Evolutionary conservation across 75 land plant genomes (phyloP).

Genomic region (Picea sitchensis): DNA sequence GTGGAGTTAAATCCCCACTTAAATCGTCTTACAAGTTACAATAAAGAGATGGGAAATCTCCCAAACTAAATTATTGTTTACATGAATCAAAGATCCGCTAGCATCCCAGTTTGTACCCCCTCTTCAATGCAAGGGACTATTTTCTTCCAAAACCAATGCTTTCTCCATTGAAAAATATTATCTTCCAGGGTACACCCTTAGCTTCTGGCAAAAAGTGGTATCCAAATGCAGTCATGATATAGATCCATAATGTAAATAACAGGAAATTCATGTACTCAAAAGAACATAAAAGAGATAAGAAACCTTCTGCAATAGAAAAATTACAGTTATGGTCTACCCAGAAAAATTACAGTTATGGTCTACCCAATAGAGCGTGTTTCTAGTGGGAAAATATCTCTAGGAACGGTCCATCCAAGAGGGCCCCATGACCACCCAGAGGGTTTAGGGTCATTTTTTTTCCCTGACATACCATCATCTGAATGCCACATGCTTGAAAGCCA

Average conservation of each 20-base stretch:
- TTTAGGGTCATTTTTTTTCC: too few species aligned
- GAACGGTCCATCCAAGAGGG: conserved; percentile 34
- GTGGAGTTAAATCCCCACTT: too few species aligned
- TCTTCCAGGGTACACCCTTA: conserved; percentile 33
- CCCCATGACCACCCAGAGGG: conserved; percentile 54
- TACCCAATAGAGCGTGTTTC: conserved; percentile 38
- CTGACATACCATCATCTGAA: too few species aligned
- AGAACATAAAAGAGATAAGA: conserved; percentile 28
- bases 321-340: conserved; percentile 37
- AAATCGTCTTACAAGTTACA: too few species aligned
- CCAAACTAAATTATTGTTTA: too few species aligned
- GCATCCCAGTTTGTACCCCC: background rate
- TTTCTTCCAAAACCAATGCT: conserved; percentile 37
- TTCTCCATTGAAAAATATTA: conserved; percentile 20
- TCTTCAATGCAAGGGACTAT: conserved; percentile 13
- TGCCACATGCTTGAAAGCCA: too few species aligned
- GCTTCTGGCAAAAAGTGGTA: conserved; percentile 29
- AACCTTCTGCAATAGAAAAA: conserved; percentile 27
- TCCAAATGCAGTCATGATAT: conserved; percentile 14
- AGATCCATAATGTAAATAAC: conserved; percentile 32
- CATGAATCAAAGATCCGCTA: background rate
- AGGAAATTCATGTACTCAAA: conserved; percentile 31
- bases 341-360: conserved; percentile 30
- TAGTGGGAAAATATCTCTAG: conserved; percentile 45
- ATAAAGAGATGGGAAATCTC: too few species aligned